These are phyloP conservation scores for Avicennia marina DNA, from an alignment of 257 asterid genomes.

Conservation along the genomic window DNA sequence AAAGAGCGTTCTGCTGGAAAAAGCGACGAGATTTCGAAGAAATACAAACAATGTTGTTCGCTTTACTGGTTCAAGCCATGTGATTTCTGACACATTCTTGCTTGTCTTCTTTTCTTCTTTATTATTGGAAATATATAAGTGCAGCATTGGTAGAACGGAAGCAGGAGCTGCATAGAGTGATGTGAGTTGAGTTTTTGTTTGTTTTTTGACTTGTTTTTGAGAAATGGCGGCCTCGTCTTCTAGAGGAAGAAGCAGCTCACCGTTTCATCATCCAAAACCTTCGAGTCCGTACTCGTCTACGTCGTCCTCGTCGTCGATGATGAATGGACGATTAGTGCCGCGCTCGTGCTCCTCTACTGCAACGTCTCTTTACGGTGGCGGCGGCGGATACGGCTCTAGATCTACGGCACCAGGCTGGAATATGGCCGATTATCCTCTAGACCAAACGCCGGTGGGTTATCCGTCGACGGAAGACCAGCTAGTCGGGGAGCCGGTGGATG, in stretches of 20 bases:
- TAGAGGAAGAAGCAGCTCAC: conserved; percentile 87
- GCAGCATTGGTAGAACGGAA: conserved; percentile 13
- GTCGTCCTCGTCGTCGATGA: conserved; percentile 79
- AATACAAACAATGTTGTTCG: conserved; percentile 27
- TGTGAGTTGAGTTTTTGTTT: neutral
- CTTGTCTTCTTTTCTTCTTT: neutral
- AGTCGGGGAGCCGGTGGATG: conserved; percentile 50
- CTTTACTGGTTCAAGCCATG: conserved; percentile 61
- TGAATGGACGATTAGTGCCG: conserved; percentile 61
- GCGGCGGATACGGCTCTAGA: conserved; percentile 56
- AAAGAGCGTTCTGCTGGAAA: conserved; percentile 33
- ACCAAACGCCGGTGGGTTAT: conserved; percentile 57
- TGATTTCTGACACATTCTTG: conserved; percentile 79
- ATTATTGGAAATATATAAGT: conserved; percentile 1
- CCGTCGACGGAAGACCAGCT: conserved; percentile 65
- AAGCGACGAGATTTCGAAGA: conserved; percentile 29
- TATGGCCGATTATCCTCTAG: conserved; percentile 36
- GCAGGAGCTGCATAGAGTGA: conserved; percentile 13
- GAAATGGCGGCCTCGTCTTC: conserved; percentile 89
- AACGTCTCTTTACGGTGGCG: conserved; percentile 53
- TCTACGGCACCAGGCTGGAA: conserved; percentile 59
- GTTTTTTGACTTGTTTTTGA: neutral
- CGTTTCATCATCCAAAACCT: conserved; percentile 51
- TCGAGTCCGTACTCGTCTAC: conserved; percentile 80
- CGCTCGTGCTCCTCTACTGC: conserved; percentile 63